A percentile compares a stretch with the other conserved stretches of the same genome.
Conservation (phyloP, 2,329 filamentous ascomycete genomes). For the Aspergillus clavatus region DNA sequence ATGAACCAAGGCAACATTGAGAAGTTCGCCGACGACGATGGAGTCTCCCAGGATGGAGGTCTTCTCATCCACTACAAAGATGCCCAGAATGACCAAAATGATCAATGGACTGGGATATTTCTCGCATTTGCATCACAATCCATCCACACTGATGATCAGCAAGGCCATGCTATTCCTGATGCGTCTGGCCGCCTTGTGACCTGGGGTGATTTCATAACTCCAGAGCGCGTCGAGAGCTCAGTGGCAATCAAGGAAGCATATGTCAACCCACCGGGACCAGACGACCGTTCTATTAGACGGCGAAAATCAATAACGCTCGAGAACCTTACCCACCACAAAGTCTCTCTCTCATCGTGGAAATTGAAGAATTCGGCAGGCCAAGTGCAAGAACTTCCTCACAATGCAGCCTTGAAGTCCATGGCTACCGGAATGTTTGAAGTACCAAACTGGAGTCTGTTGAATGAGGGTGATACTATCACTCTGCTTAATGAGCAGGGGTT, state of each 20-base stretch:
- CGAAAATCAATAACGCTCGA: conserved; percentile 8
- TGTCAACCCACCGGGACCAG: too few relatives aligned
- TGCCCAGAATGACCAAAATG: too few relatives aligned
- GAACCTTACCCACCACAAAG: conserved; percentile 10
- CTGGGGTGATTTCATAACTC: conserved; percentile 9
- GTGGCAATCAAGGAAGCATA: conserved; percentile 9
- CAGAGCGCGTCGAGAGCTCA: conserved; percentile 6
- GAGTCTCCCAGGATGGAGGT: conserved; percentile 18
- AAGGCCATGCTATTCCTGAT: conserved; percentile 13
- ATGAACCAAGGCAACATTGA: conserved; percentile 19
- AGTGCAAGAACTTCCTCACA: conserved; percentile 4
- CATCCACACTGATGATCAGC: conserved; percentile 12
- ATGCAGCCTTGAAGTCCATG: conserved; percentile 7
- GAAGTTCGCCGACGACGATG: conserved; percentile 10
- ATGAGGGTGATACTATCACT: conserved; percentile 13
- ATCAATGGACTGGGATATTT: conserved; percentile 16
- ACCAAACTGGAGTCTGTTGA: conserved; percentile 7
- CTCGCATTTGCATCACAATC: conserved; percentile 19
- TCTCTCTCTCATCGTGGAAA: conserved; percentile 10
- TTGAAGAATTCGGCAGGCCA: conserved; percentile 11
- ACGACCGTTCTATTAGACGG: too few relatives aligned
- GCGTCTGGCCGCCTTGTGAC: conserved; percentile 4
- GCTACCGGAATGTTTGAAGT: conserved; percentile 6
- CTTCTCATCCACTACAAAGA: conserved; percentile 12
- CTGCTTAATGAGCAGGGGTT: conserved; percentile 12